Percentiles rank a stretch among this genome's conserved stretches.
Conservation (phyloP, 2,329 filamentous ascomycete species). For the Piedraia hortae region DNA sequence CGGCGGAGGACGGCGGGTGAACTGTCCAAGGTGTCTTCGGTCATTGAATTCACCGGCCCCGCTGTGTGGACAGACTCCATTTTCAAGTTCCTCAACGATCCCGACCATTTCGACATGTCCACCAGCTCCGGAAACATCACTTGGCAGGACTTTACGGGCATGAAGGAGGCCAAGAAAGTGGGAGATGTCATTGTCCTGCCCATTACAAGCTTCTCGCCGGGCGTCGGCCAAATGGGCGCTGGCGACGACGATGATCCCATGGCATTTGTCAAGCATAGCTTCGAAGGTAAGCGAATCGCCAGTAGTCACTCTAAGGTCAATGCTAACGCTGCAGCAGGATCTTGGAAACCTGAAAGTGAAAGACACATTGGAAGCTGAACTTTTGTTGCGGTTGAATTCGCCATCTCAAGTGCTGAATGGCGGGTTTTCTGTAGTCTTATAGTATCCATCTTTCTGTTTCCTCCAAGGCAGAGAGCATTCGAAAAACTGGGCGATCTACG, state of each 20-base stretch:
- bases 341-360: constrained; percentile 48
- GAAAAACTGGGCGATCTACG: too few relatives aligned
- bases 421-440: too few relatives aligned
- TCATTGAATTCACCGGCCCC: constrained; percentile 85
- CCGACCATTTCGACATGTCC: constrained; percentile 59
- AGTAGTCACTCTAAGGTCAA: constrained; percentile 1
- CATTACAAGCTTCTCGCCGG: constrained; percentile 92
- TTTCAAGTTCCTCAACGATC: constrained; percentile 83
- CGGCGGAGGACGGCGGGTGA: constrained; percentile 39
- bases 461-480: too few relatives aligned
- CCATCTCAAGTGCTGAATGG: constrained; percentile 11
- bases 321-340: constrained; percentile 22
- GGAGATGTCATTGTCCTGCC: constrained; percentile 83
- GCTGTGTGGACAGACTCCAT: constrained; percentile 82
- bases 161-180: constrained; percentile 56
- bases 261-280: constrained; percentile 93
- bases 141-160: constrained; percentile 70
- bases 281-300: constrained; percentile 40
- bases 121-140: constrained; percentile 46
- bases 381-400: constrained; percentile 1
- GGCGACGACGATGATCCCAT: constrained; percentile 71
- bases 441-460: too few relatives aligned
- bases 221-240: constrained; percentile 78
- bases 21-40: constrained; percentile 35
- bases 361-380: constrained; percentile 31